Evolutionary conservation across 148 eudicot species (phyloP).

Genomic region (Dysphania ambrosioides): DNA sequence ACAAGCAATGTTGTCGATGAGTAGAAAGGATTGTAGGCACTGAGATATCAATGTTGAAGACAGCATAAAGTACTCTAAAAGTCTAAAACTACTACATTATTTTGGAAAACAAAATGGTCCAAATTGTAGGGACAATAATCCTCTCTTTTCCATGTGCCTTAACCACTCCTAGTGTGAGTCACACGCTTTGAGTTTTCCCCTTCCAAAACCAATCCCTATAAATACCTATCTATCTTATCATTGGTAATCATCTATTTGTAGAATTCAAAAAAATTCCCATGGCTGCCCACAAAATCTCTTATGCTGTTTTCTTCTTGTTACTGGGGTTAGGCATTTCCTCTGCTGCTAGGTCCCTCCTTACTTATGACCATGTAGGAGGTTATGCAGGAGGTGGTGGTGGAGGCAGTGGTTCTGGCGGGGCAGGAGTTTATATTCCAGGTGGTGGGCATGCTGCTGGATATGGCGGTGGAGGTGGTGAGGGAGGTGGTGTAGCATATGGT

Average conservation of each 20-base stretch:
- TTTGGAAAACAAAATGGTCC: slow-evolving; percentile 22
- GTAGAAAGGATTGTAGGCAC: neutral
- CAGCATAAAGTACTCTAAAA: slow-evolving; percentile 33
- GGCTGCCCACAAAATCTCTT: slow-evolving; percentile 42
- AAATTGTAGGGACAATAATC: slow-evolving; percentile 27
- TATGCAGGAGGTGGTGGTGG: slow-evolving; percentile 28
- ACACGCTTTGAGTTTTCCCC: slow-evolving; percentile 28
- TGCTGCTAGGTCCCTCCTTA: slow-evolving; percentile 53
- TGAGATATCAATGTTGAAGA: slow-evolving; percentile 23
- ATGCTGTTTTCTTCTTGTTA: slow-evolving; percentile 41
- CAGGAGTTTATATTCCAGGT: slow-evolving; percentile 8
- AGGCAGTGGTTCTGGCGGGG: slow-evolving; percentile 29
- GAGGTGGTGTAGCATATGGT: slow-evolving; percentile 19
- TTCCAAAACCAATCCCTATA: slow-evolving; percentile 37
- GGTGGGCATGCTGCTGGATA: slow-evolving; percentile 23
- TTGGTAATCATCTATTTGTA: slow-evolving; percentile 16
- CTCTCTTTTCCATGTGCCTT: slow-evolving; percentile 28
- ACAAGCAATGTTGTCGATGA: slow-evolving; percentile 3
- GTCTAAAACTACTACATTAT: slow-evolving; percentile 14
- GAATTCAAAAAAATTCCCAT: slow-evolving; percentile 33
- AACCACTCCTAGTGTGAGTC: slow-evolving; percentile 19
- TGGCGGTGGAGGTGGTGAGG: slow-evolving; percentile 25
- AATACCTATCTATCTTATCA: slow-evolving; percentile 31
- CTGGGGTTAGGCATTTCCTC: slow-evolving; percentile 43
- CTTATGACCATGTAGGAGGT: slow-evolving; percentile 28